Conservation (phyloP, 306 rosid species). For the Quillaja saponaria region DNA sequence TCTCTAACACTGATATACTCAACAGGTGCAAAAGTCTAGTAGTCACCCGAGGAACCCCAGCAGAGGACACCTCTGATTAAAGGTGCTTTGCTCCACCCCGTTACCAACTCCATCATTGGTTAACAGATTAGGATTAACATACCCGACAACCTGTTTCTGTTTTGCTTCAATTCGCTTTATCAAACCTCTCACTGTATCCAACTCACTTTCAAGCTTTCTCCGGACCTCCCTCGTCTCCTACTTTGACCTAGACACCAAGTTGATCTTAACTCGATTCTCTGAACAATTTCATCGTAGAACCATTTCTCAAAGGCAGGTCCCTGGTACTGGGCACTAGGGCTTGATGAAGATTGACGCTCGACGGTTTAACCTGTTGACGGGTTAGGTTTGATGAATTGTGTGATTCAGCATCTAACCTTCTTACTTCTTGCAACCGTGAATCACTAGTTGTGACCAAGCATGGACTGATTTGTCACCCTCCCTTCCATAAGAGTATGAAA, state of each 20-base stretch:
- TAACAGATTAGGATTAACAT: conserved; percentile 35
- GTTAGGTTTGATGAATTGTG: conserved; percentile 50
- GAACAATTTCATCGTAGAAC: conserved; percentile 20
- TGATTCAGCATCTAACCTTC: conserved; percentile 43
- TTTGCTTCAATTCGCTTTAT: conserved; percentile 75
- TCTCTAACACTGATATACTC: conserved; percentile 64
- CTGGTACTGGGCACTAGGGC: conserved; percentile 27
- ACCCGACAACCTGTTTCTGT: conserved; percentile 61
- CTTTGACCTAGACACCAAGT: conserved; percentile 51
- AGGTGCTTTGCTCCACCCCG: conserved; percentile 55
- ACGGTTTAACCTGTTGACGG: conserved; percentile 23
- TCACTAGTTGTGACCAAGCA: no score
- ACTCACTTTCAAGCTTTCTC: conserved; percentile 69
- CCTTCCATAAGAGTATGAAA: no score
- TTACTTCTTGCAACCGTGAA: no score
- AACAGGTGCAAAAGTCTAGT: conserved; percentile 67
- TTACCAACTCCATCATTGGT: conserved; percentile 40
- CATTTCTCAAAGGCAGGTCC: conserved; percentile 51
- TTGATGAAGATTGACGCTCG: background rate
- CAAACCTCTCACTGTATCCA: conserved; percentile 58
- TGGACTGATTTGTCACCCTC: no score
- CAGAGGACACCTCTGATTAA: conserved; percentile 69
- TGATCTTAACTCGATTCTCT: conserved; percentile 46
- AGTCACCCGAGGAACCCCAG: conserved; percentile 54
- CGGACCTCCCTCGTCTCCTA: conserved; percentile 58